Conservation (phyloP, 2,329 filamentous ascomycete species). For the Ophiostoma populinum region DNA sequence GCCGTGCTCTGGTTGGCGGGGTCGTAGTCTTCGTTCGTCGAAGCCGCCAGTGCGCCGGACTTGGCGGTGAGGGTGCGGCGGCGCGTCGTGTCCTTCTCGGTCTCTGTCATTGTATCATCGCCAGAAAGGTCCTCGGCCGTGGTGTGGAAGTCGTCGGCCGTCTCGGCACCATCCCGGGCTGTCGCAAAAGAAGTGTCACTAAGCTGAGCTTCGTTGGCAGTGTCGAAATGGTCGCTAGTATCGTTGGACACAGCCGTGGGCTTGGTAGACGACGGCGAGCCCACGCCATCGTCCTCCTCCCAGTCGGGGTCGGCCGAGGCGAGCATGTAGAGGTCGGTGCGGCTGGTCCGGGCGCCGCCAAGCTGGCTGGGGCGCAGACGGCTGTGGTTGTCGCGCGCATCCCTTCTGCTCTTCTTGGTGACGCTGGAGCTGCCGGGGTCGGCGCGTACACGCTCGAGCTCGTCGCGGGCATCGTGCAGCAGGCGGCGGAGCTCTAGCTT, state of each 20-base stretch:
- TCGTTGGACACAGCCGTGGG: slow-evolving; percentile 21
- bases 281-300: slow-evolving; percentile 57
- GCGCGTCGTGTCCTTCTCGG: slow-evolving; percentile 31
- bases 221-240: slow-evolving; percentile 57
- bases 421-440: slow-evolving; percentile 18
- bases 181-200: slow-evolving; percentile 48
- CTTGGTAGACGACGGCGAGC: slow-evolving; percentile 26
- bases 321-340: slow-evolving; percentile 52
- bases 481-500: slow-evolving; percentile 91
- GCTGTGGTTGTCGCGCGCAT: slow-evolving; percentile 61
- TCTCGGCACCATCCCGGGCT: slow-evolving; percentile 64
- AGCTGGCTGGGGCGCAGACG: slow-evolving; percentile 47
- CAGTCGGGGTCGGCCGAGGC: slow-evolving; percentile 61
- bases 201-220: slow-evolving; percentile 49
- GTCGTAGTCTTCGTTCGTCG: slow-evolving; percentile 5
- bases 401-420: slow-evolving; percentile 47
- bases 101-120: slow-evolving; percentile 66
- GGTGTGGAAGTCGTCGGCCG: slow-evolving; percentile 91
- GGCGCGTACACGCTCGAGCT: slow-evolving; percentile 54
- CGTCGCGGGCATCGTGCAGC: slow-evolving; percentile 86
- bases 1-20: slow-evolving; percentile 55
- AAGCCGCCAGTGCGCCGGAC: neutral
- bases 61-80: slow-evolving; percentile 4
- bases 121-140: slow-evolving; percentile 61
- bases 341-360: slow-evolving; percentile 55